Base-by-base conservation (phyloP, 2,329 filamentous ascomycete species). In the Lecanosticta acicola region DNA sequence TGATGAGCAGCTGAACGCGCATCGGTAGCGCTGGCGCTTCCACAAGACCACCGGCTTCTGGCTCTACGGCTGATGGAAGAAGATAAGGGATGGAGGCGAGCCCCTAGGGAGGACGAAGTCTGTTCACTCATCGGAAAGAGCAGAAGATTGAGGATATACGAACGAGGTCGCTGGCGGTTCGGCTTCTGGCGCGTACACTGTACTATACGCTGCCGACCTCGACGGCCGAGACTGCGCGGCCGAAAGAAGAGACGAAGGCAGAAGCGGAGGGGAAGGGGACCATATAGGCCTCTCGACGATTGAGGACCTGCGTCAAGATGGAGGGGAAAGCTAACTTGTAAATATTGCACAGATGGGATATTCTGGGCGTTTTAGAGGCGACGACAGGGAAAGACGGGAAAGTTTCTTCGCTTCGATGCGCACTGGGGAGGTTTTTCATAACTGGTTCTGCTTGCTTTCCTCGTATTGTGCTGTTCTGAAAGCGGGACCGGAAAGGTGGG, bases 21-120 rank as follows among this genome's bases (percentile, higher is more conserved):
- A 54, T 42, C 51, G 49, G 48, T 56, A 59, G 54, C 32, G 20
- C 47, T 46, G 46, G 46, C 43, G 41, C 37, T 45, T 29, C 5
- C 11, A 29, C 7, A 11, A 11, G 11, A 5, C 7, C 7, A 29
- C 24, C 16, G 41, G 18, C 19, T 39, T 21, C 37, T 21, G 11
- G 20, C 7, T 20, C 19, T 4, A 3, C 17, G 13, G 37, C 37
- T 24, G 37, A 18, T n/a, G 19, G 20, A 5, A 20, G 14, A 4
- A 8, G 19, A 20, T 13, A 14, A n/a, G 33, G 24, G 37, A 3
- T 19, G 19, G 17, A n/a, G 18, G 19, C 18, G 19, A 39, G n/a
- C 24, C 24, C 11, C 24, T 29, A 11, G 11, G 5, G 24, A 29
- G 11, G 24, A 29, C 11, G 24, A 29, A n/a, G n/a, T n/a, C n/a